Evolutionary conservation across 2,329 filamentous ascomycete genomes (phyloP), one percentile per base, ranked within the genome.

Genomic region (Xylariales sp.): DNA sequence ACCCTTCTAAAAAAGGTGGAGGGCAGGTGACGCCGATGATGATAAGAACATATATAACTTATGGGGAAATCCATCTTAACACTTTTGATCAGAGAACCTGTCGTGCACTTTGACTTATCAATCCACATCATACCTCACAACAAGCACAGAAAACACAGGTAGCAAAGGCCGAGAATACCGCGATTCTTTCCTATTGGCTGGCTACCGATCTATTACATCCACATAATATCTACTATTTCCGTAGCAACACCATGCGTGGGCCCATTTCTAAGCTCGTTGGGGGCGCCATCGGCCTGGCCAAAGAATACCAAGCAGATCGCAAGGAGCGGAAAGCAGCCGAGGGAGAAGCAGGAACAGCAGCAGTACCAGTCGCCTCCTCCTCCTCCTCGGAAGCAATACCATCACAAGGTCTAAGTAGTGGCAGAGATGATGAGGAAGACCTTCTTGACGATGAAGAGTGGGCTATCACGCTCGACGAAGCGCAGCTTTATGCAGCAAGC

Each of bases 231-330:
- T n/a, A n/a, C n/a, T n/a, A n/a, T n/a, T 35, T 20, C 18, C 12
- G 2, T n/a, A 5, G 11, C 11, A 23, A 13, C 31, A 33, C 17
- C 20, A 33, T 33, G 31, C 21, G 33, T 12, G 33, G 33, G 16
- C 33, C 33, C 15, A 25, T 36, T 17, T 11, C 33, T 14, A 36
- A 28, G 33, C 33, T 36, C 6, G 33, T 36, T 15, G 24, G 33
- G 4, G 33, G 33, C 13, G 33, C 33, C 11, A 28, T 36, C 16
- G 33, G 33, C 20, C 14, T 36, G 7, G 19, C 21, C 13, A 25
- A 36, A 12, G 33, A 36, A 11, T 36, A 28, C 12, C 12, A 28
- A 20, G 33, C 33, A 10, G 33, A 36, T 27, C 13, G 33, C 10
- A 36, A 36, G 7, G 33, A 36, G 14, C 25, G 12, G 10, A 36